Evolutionary conservation across 2,329 filamentous ascomycete genomes (phyloP).

Genomic region (Phyllosticta paracitricarpa): DNA sequence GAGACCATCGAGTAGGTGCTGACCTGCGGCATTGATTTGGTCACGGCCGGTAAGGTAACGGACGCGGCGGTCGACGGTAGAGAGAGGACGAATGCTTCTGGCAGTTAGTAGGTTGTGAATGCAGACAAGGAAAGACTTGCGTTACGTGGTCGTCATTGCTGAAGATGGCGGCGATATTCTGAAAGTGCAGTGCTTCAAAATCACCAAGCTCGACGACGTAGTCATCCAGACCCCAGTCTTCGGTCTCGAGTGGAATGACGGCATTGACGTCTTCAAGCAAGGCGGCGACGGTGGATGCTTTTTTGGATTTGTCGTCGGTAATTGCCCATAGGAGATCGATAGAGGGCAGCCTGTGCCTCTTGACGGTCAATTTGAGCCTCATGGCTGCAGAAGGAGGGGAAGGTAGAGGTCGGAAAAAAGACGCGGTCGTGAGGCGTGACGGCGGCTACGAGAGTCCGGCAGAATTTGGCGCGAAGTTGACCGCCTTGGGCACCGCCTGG

Average conservation of each 20-base stretch:
- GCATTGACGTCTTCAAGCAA: conserved; percentile 72
- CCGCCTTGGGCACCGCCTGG: too few relatives aligned
- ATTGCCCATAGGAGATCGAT: conserved; percentile 30
- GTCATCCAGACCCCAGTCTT: conserved; percentile 79
- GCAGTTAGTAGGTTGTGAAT: background rate
- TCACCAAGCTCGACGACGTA: conserved; percentile 71
- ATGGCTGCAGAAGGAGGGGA: conserved; percentile 13
- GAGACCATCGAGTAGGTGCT: conserved; percentile 74
- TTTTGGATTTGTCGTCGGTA: conserved; percentile 21
- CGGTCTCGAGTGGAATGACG: conserved; percentile 68
- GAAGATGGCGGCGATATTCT: conserved; percentile 57
- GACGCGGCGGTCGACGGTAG: conserved; percentile 62
- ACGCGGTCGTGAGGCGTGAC: background rate
- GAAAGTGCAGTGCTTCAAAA: conserved; percentile 85
- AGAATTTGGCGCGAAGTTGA: background rate
- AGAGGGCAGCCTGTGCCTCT: conserved; percentile 26
- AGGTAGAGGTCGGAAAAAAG: background rate
- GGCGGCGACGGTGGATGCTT: conserved; percentile 54
- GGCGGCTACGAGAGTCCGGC: background rate
- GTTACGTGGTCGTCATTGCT: conserved; percentile 77
- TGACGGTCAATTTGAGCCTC: conserved; percentile 27
- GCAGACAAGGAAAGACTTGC: conserved; percentile 37
- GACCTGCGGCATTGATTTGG: conserved; percentile 71
- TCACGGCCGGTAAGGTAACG: conserved; percentile 65
- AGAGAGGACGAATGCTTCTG: conserved; percentile 64